A percentile compares a stretch with the other conserved stretches of the same genome.
These are phyloP conservation scores for Uronychia setigera DNA, from an alignment of 73 alveolate genomes.

Conservation along the genomic window DNA sequence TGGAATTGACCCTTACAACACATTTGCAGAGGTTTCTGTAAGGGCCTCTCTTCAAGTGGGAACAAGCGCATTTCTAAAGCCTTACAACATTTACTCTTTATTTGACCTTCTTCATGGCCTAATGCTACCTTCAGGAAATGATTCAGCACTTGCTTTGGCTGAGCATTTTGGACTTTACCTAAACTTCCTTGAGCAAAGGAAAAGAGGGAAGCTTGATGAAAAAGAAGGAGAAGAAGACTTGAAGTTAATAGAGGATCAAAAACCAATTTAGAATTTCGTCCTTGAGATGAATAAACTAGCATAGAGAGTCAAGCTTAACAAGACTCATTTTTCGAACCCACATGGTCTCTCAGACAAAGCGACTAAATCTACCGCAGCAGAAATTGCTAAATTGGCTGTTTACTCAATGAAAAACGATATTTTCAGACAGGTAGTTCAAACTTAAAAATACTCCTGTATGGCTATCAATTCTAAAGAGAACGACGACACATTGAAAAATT, in stretches of 20 bases:
- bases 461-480: not conserved
- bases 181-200: not conserved
- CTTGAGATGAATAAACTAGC: slow-evolving; percentile 63
- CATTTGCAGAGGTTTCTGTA: slow-evolving; percentile 40
- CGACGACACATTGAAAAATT: slow-evolving; percentile 10
- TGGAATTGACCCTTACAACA: slow-evolving; percentile 47
- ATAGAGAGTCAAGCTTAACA: slow-evolving; percentile 6
- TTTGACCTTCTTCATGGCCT: slow-evolving; percentile 75
- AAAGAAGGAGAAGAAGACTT: not conserved
- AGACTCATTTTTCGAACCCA: slow-evolving; percentile 40
- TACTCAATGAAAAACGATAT: slow-evolving; percentile 19
- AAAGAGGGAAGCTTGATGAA: not conserved
- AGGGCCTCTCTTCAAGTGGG: slow-evolving; percentile 55
- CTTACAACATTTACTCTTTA: slow-evolving; percentile 60
- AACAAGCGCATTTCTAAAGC: slow-evolving; percentile 61
- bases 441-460: slow-evolving; percentile 31
- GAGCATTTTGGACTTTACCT: slow-evolving; percentile 68
- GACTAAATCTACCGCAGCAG: slow-evolving; percentile 34
- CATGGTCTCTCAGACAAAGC: slow-evolving; percentile 41
- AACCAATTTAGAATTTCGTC: slow-evolving; percentile 29
- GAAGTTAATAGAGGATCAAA: not conserved
- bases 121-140: slow-evolving; percentile 92
- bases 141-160: slow-evolving; percentile 81
- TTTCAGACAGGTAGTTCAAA: slow-evolving; percentile 15
- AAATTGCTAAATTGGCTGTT: slow-evolving; percentile 32